Conservation (phyloP, 2,329 filamentous ascomycete genomes). For the Trichoderma pleuroti region DNA sequence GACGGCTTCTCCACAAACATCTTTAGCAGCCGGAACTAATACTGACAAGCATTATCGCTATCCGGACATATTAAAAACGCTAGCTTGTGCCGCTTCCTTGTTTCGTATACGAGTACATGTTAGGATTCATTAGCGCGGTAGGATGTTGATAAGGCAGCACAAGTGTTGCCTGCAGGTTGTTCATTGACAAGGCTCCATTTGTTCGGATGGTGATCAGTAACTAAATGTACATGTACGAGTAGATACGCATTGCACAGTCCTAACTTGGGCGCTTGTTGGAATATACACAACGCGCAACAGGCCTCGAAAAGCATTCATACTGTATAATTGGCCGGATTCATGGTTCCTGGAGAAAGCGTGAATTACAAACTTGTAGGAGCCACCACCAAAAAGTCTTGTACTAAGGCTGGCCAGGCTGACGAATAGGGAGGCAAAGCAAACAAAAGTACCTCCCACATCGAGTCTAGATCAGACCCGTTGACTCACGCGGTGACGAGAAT, state of each 20-base stretch:
- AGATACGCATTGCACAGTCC: not conserved
- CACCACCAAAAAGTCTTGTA: not conserved
- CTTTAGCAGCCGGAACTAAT: not conserved
- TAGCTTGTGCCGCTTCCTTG: not conserved
- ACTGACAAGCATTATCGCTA: not conserved
- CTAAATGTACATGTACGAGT: not conserved
- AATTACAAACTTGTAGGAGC: not conserved
- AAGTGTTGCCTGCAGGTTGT: not conserved
- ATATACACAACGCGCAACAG: not conserved
- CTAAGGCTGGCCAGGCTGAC: not conserved
- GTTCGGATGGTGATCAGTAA: not conserved
- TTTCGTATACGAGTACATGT: not conserved
- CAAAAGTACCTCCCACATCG: constrained; percentile 12
- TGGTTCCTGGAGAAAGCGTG: not conserved
- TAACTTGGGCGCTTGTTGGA: not conserved
- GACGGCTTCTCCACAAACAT: not conserved
- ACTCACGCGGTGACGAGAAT: constrained; percentile 3
- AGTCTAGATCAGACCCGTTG: constrained; percentile 1
- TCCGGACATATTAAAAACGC: not conserved
- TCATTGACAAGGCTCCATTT: not conserved
- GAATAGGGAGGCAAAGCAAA: not conserved
- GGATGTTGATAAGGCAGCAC: not conserved
- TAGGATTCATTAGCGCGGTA: not conserved
- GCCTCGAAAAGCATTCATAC: not conserved
- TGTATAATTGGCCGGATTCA: not conserved